Percentiles rank a stretch among this genome's conserved stretches.
Evolutionary conservation across 805 yeast genomes (phyloP).

Genomic region (Yarrowia porcina): DNA sequence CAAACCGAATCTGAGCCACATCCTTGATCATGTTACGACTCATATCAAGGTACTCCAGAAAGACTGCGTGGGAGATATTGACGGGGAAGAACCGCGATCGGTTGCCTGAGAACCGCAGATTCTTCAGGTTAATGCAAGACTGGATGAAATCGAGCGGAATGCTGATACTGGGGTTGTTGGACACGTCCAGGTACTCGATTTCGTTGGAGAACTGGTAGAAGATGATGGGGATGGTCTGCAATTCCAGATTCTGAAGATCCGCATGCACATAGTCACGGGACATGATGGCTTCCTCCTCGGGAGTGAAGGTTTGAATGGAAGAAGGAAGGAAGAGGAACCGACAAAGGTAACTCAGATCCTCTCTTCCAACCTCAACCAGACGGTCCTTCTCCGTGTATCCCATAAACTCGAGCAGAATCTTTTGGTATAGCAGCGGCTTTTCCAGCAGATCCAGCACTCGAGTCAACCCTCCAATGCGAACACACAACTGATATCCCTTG

Average conservation of each 20-base stretch:
- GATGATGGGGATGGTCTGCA: constrained; percentile 80
- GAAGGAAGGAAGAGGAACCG: constrained; percentile 68
- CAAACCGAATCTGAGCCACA: constrained; percentile 53
- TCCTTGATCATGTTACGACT: constrained; percentile 66
- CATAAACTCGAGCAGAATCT: constrained; percentile 64
- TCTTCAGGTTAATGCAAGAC: constrained; percentile 64
- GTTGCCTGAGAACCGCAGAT: constrained; percentile 65
- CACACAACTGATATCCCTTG: constrained; percentile 71
- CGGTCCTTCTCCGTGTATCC: constrained; percentile 81
- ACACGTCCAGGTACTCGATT: constrained; percentile 75
- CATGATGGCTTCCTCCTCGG: constrained; percentile 64
- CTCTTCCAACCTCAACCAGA: constrained; percentile 73
- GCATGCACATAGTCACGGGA: constrained; percentile 68
- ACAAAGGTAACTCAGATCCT: constrained; percentile 77
- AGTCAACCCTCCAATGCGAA: constrained; percentile 71
- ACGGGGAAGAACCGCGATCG: constrained; percentile 73
- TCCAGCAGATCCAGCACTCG: constrained; percentile 71
- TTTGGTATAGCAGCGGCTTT: constrained; percentile 72
- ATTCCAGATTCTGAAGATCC: constrained; percentile 64
- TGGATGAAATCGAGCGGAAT: constrained; percentile 84
- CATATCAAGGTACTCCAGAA: constrained; percentile 64
- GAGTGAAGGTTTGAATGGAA: constrained; percentile 55
- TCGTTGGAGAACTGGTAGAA: constrained; percentile 77
- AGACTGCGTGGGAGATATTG: constrained; percentile 65
- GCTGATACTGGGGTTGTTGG: constrained; percentile 80